Conservation (phyloP, 2,329 filamentous ascomycete species). For the Fusarium pseudograminearum region DNA sequence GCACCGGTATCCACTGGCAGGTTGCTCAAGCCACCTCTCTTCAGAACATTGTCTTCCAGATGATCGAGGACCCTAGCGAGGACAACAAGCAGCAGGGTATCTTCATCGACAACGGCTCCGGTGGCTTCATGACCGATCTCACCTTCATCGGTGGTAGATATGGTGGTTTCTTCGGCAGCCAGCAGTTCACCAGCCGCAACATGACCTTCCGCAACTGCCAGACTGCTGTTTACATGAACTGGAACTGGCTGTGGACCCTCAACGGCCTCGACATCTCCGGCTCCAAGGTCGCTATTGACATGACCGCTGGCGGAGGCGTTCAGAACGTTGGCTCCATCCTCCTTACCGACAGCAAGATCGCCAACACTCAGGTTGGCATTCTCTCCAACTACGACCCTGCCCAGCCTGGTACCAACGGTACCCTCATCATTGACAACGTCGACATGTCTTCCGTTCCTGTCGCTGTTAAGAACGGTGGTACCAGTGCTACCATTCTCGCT, state of each 20-base stretch:
- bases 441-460: slow-evolving; percentile 77
- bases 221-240: slow-evolving; percentile 89
- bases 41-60: slow-evolving; percentile 85
- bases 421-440: slow-evolving; percentile 88
- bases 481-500: slow-evolving; percentile 70
- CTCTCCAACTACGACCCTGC: slow-evolving; percentile 76
- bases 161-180: slow-evolving; percentile 84
- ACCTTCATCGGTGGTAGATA: slow-evolving; percentile 85
- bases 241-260: slow-evolving; percentile 90
- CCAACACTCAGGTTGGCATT: slow-evolving; percentile 80
- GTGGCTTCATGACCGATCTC: slow-evolving; percentile 85
- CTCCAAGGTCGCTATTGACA: slow-evolving; percentile 81
- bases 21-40: slow-evolving; percentile 85
- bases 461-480: slow-evolving; percentile 72
- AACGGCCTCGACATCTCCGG: slow-evolving; percentile 81
- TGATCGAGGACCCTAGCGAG: slow-evolving; percentile 73
- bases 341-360: slow-evolving; percentile 82
- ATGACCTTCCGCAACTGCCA: slow-evolving; percentile 84
- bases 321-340: slow-evolving; percentile 85
- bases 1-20: slow-evolving; percentile 85
- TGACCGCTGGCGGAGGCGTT: slow-evolving; percentile 72
- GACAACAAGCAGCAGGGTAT: slow-evolving; percentile 80
- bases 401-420: slow-evolving; percentile 77
- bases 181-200: slow-evolving; percentile 89
- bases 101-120: slow-evolving; percentile 88